Evolutionary conservation across 1,284 basidiomycete species (phyloP).

Genomic region (Sphaerobolus stellatus): DNA sequence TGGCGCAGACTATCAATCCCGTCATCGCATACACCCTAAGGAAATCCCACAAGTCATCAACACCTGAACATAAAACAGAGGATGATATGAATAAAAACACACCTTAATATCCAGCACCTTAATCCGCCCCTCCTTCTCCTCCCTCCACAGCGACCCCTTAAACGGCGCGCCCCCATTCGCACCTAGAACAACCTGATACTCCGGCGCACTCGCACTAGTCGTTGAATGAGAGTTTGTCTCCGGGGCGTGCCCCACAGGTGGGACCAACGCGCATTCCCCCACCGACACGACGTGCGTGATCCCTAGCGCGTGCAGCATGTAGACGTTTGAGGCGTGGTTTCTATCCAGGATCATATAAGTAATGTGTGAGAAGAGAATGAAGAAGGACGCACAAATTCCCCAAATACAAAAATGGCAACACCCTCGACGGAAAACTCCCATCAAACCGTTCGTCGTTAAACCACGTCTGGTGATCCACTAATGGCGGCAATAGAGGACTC

Average conservation of each 20-base stretch:
- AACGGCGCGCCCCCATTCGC: constrained; percentile 44
- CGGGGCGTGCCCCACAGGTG: constrained; percentile 28
- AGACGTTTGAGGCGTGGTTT: constrained; percentile 91
- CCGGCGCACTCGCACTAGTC: constrained; percentile 26
- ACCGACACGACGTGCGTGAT: constrained; percentile 98
- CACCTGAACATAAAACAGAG: constrained; percentile 19
- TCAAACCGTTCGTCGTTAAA: constrained; percentile 92
- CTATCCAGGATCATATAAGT: constrained; percentile 38
- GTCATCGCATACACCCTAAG: constrained; percentile 80
- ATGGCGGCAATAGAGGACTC: constrained; percentile 60
- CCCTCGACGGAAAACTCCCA: constrained; percentile 92
- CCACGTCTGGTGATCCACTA: constrained; percentile 80
- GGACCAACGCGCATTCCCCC: constrained; percentile 87
- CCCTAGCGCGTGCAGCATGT: constrained; percentile 94
- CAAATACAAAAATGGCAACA: constrained; percentile 92
- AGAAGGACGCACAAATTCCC: constrained; percentile 78
- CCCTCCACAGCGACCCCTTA: constrained; percentile 79
- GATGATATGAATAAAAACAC: constrained; percentile 27
- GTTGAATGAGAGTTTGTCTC: constrained; percentile 2
- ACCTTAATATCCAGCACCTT: constrained; percentile 83
- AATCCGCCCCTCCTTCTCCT: constrained; percentile 84
- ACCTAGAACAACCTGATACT: neutral
- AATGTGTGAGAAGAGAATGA: constrained; percentile 12
- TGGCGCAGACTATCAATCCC: constrained; percentile 93
- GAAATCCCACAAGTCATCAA: neutral